Evolutionary conservation across 306 rosid genomes (phyloP), one percentile per base, ranked within the genome.

Genomic region (Betula pendula): DNA sequence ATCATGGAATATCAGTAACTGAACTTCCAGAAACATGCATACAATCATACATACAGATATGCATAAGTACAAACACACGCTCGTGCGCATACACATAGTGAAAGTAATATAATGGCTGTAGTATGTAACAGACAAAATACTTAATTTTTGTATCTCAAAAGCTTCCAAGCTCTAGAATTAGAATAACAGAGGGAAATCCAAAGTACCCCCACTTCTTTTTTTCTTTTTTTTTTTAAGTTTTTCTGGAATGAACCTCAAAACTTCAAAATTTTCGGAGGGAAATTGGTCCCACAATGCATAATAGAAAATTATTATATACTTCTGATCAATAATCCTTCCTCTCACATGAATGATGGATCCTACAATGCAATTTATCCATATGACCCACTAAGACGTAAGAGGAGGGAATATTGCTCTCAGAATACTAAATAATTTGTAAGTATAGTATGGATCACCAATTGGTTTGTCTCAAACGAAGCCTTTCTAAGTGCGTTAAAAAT

Each of bases 1-100:
- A 8, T 6, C n/a, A 29, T 69, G 75, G 76, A 53, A 72, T 29
- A 66, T 47, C 58, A 75, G 60, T 75, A 72, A 38, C 42, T 38
- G 42, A 66, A 66, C 68, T 0, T 4, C 27, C 51, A 40, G 16
- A 68, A 68, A n/a, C n/a, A n/a, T n/a, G n/a, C 12, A 68, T 24
- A n/a, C n/a, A 44, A 68, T 19, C 27, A 65, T 33, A 72, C 29
- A 67, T 65, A 19, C 13, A 9, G 4, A 8, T 45, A 45, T 9
- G 42, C 12, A 13, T 45, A 11, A 45, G 49, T 3, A 45, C 49
- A 45, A 45, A 11, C 15, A 11, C 49, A 1, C 16, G 15, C 15
- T 7, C 14, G 13, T 12, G 15, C 15, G 2, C 1, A 10, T 2
- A 9, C 13, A 44, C 47, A 43, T 60, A 14, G 70, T 8, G 70